Conservation (phyloP, 1,284 basidiomycete genomes). For the Fomitopsis schrenkii region DNA sequence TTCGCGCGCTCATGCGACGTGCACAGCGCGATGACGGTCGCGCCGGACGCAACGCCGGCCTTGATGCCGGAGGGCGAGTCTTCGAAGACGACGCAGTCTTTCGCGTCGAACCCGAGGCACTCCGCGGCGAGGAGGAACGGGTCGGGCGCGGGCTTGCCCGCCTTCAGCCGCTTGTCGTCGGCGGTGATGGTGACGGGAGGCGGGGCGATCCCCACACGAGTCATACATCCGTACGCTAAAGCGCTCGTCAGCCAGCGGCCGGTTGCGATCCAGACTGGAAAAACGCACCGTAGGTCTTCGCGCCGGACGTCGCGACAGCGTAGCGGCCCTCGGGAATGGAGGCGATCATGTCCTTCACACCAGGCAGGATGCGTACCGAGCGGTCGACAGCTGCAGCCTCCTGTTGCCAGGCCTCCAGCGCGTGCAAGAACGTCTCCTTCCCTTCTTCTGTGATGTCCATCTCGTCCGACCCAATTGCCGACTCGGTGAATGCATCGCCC, state of each 20-base stretch:
- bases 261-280: conserved; percentile 1
- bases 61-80: conserved; percentile 74
- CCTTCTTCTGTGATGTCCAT: conserved; percentile 24
- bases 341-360: conserved; percentile 65
- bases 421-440: conserved; percentile 27
- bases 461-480: conserved; percentile 36
- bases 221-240: conserved; percentile 68
- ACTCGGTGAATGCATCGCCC: conserved; percentile 31
- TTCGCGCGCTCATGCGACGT: conserved; percentile 56
- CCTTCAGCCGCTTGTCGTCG: conserved; percentile 67
- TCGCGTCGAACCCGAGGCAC: conserved; percentile 61
- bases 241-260: conserved; percentile 6
- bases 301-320: conserved; percentile 75
- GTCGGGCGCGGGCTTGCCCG: conserved; percentile 67
- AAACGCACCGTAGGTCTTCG: conserved; percentile 61
- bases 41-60: conserved; percentile 69
- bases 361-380: conserved; percentile 70
- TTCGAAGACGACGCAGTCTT: conserved; percentile 67
- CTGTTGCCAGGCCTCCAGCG: conserved; percentile 47
- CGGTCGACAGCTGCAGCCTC: conserved; percentile 64
- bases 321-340: conserved; percentile 66
- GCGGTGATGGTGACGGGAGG: conserved; percentile 76
- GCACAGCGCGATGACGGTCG: conserved; percentile 74
- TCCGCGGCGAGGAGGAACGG: conserved; percentile 74
- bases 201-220: conserved; percentile 67